These are phyloP conservation scores for bread wheat (Triticum aestivum) DNA, from an alignment of 176 grass and related monocot species.

Conservation along the genomic window IWGSC_CS_RefSeq_v2.1 NC_057808.1:461465757-461466256, in stretches of 20 bases:
- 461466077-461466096: slow-evolving; percentile 61
- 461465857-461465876: slow-evolving; percentile 80
- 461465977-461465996: slow-evolving; percentile 47
- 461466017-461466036: slow-evolving; percentile 75
- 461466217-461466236: slow-evolving; percentile 41
- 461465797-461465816: slow-evolving; percentile 90
- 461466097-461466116: slow-evolving; percentile 85
- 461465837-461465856: slow-evolving; percentile 57
- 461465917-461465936: slow-evolving; percentile 59
- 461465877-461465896: slow-evolving; percentile 45
- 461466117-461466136: slow-evolving; percentile 59
- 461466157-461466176: slow-evolving; percentile 68
- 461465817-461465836: slow-evolving; percentile 70
- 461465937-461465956: slow-evolving; percentile 86
- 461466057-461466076: slow-evolving; percentile 61
- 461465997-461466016: slow-evolving; percentile 77
- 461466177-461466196: slow-evolving; percentile 70
- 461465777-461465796: slow-evolving; percentile 56
- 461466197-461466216: slow-evolving; percentile 64
- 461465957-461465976: slow-evolving; percentile 52
- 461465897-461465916: slow-evolving; percentile 67
- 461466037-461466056: slow-evolving; percentile 69
- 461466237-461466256: slow-evolving; percentile 70
- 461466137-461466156: slow-evolving; percentile 39
- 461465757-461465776: slow-evolving; percentile 47